Conservation (phyloP, 75 land plant species). For the Picea sitchensis region DNA sequence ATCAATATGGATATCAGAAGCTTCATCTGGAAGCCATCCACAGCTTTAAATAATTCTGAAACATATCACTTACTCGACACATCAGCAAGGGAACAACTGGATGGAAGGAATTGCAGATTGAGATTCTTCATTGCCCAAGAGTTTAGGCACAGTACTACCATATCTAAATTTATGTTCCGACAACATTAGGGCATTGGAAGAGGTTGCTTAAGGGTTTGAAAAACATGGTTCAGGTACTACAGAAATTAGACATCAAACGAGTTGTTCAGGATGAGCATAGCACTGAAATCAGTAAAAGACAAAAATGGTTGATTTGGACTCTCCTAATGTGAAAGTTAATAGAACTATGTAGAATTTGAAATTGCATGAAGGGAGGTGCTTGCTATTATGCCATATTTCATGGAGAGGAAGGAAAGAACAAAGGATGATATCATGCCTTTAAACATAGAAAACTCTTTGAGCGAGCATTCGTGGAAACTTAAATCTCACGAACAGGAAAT, state of each 20-base stretch:
- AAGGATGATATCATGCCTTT: not conserved
- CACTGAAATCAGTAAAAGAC: no score
- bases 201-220: not conserved
- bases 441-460: not conserved
- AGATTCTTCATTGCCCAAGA: not conserved
- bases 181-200: not conserved
- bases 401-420: not conserved
- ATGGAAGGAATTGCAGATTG: not conserved
- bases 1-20: not conserved
- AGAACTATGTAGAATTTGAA: not conserved
- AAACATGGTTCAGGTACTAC: not conserved
- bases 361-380: not conserved
- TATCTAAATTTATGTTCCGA: not conserved
- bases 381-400: not conserved
- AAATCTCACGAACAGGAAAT: not conserved
- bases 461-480: not conserved
- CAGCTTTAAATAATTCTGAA: not conserved
- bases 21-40: not conserved
- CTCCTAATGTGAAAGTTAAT: not conserved
- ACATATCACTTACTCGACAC: not conserved
- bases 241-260: not conserved
- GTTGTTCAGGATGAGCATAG: no score
- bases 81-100: not conserved
- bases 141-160: not conserved
- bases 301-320: no score